Evolutionary conservation across 371 early-diverging fungal genomes (phyloP), one percentile per base, ranked within the genome.

Genomic region (Batkoa obscura): DNA sequence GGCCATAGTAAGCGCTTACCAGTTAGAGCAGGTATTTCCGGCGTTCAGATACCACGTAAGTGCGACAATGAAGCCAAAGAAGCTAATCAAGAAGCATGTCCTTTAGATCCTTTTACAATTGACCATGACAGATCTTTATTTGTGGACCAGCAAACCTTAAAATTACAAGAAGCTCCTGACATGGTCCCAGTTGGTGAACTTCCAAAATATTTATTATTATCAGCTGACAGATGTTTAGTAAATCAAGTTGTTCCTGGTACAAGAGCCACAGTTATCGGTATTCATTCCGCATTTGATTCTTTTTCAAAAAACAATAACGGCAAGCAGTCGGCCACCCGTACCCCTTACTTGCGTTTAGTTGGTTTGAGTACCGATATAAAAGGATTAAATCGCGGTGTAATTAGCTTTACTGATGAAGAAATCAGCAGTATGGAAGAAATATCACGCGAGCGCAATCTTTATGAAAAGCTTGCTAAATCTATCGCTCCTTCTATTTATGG

Each of bases 121-220:
- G 75, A 92, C 42, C 93, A 94, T 58, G 98, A 99, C 70, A 94
- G 92, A 68, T 88, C 89, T 66, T 73, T 70, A 56, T 96, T 94
- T 68, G 84, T 94, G n/a, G 99, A 99, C 71, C 86, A 88, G 55
- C 99, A 99, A 70, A 81, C 80, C 8, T 74, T 98, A 58, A 99
- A 99, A 69, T 76, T 99, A 36, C 99, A 99, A 68, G 99, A 99
- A 69, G 73, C 83, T 15, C 94, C 94, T 35, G 98, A 95, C 58
- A 91, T 92, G 75, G 93, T 99, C 1, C 99, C 99, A 17, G 90
- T 93, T 0, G 99, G 99, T 64, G 99, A 99, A 68, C 78, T 98
- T 50, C 99, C 99, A 32, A 82, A 99, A 39, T 98, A 98, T 67
- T 84, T 94, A 12, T 76, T 88, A 3, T 65, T 99, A 50, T 84